phyloP scores from a whole-genome alignment of 345 rosid genomes.

The Rhodomyrtus tomentosa region DNA sequence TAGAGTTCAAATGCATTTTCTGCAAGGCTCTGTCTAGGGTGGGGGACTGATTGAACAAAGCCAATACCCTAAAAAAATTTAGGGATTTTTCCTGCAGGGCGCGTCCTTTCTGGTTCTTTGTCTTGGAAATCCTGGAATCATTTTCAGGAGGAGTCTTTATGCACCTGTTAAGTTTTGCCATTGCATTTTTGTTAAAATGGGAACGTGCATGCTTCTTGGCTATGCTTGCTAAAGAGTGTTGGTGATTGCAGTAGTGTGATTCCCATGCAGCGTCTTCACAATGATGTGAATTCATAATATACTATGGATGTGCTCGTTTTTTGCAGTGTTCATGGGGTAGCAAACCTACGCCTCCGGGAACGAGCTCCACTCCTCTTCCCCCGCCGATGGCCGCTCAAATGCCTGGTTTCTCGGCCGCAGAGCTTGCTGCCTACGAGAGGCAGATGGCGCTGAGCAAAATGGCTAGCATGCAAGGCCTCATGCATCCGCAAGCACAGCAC shows the following conservation, averaged over 20 bases:
- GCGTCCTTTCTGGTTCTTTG: not conserved
- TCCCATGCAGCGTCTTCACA: not conserved
- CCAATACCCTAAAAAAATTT: not conserved
- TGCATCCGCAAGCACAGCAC: slow-evolving; percentile 74
- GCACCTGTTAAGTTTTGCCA: not conserved
- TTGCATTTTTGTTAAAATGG: not conserved
- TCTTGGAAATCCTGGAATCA: not conserved
- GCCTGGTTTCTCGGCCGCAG: slow-evolving; percentile 45
- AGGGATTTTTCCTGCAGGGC: not conserved
- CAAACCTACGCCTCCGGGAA: slow-evolving; percentile 82
- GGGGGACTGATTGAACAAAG: not conserved
- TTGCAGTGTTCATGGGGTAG: slow-evolving; percentile 93
- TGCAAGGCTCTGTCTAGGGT: not conserved
- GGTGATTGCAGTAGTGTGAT: not conserved
- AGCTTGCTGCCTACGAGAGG: slow-evolving; percentile 51
- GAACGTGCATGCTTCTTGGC: not conserved
- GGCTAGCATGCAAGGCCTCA: slow-evolving; percentile 47
- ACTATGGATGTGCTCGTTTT: not conserved
- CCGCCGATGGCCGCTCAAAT: slow-evolving; percentile 48
- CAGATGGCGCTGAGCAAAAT: slow-evolving; percentile 57
- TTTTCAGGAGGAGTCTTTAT: not conserved
- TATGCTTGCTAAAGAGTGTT: not conserved
- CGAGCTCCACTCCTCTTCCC: slow-evolving; percentile 75
- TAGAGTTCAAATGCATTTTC: not conserved
- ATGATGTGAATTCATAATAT: not conserved